These are phyloP conservation scores for Eucalyptus victrix DNA, from an alignment of 345 rosid species.

Conservation along the genomic window DNA sequence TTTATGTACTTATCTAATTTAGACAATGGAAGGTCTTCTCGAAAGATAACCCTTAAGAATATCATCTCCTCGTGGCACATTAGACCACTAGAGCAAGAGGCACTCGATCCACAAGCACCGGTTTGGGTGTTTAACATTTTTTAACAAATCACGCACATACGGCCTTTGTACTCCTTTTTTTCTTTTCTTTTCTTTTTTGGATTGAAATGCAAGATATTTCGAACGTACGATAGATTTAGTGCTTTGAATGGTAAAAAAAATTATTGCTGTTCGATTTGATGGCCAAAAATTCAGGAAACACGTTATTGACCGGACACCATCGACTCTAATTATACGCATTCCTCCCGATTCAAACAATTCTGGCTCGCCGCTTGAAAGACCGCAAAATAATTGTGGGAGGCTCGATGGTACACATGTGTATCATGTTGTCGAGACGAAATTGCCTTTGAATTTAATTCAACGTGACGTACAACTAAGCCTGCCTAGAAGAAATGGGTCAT, in stretches of 20 bases:
- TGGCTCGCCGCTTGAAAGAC: neutral
- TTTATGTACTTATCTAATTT: neutral
- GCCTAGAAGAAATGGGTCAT: neutral
- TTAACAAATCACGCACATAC: neutral
- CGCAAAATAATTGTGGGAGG: neutral
- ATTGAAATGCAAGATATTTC: neutral
- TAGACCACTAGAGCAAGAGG: neutral
- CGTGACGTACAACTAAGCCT: neutral
- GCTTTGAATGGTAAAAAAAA: too few species aligned
- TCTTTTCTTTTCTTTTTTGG: neutral
- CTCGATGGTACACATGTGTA: neutral
- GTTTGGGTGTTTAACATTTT: neutral
- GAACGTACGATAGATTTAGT: neutral
- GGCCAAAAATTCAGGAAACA: neutral
- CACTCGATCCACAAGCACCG: neutral
- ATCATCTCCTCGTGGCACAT: neutral
- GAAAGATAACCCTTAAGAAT: neutral
- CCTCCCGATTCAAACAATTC: neutral
- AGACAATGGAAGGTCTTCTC: neutral
- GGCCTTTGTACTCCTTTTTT: neutral
- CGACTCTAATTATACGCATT: neutral
- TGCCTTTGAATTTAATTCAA: neutral
- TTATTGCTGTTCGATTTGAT: neutral
- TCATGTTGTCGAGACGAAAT: neutral
- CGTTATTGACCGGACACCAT: neutral